A percentile compares a stretch with the other conserved stretches of the same genome.
Evolutionary conservation across 345 rosid genomes (phyloP).

Genomic region (Dovyalis caffra): DNA sequence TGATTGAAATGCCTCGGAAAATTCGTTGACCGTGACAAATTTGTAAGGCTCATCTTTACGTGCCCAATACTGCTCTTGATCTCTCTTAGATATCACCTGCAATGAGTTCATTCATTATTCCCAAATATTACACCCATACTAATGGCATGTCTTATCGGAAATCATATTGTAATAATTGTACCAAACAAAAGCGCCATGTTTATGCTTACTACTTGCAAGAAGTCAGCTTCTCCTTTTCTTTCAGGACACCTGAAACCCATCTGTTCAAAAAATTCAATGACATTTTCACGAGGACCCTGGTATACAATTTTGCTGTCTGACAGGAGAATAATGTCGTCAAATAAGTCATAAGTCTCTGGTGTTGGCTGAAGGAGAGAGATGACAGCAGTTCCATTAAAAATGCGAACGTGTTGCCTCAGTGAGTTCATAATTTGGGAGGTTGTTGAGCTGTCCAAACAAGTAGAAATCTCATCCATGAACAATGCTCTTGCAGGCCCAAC

Average conservation of each 20-base stretch:
- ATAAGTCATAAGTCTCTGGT: constrained; percentile 63
- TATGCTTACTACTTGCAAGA: constrained; percentile 62
- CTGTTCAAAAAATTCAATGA: constrained; percentile 50
- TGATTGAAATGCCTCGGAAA: constrained; percentile 45
- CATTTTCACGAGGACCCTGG: constrained; percentile 62
- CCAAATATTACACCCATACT: too few relatives aligned
- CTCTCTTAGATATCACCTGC: constrained; percentile 63
- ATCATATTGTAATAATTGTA: neutral
- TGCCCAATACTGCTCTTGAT: constrained; percentile 59
- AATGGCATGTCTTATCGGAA: too few relatives aligned
- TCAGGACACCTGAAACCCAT: constrained; percentile 78
- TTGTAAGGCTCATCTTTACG: constrained; percentile 34
- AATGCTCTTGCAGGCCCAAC: constrained; percentile 63
- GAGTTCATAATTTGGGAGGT: constrained; percentile 70
- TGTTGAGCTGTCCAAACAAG: constrained; percentile 77
- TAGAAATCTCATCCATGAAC: constrained; percentile 78
- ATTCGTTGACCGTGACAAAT: constrained; percentile 40
- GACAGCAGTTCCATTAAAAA: constrained; percentile 56
- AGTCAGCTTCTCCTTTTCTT: constrained; percentile 73
- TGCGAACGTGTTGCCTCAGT: constrained; percentile 59
- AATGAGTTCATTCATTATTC: neutral
- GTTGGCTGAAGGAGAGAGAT: constrained; percentile 83
- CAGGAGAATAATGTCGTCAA: constrained; percentile 65
- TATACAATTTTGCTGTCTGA: constrained; percentile 61
- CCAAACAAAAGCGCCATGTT: neutral